phyloP scores from a whole-genome alignment of 1,284 basidiomycete genomes.

The Porodaedalea pini region DNA sequence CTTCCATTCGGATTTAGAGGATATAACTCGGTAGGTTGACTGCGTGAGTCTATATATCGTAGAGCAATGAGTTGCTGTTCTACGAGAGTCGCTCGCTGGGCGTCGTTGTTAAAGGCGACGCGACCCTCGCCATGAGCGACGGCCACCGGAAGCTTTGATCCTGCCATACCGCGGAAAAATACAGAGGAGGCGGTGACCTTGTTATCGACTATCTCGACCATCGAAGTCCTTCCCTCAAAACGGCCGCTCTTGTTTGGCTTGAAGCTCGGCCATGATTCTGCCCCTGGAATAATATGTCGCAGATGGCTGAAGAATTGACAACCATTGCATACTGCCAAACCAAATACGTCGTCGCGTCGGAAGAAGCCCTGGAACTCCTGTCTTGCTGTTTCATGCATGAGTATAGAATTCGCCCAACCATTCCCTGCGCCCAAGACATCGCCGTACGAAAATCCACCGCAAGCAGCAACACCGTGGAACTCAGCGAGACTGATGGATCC shows the following conservation, averaged over 20 bases:
- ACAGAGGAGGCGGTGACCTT: slow-evolving; percentile 61
- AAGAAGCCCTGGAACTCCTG: slow-evolving; percentile 84
- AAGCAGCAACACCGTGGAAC: slow-evolving; percentile 91
- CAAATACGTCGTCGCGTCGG: slow-evolving; percentile 75
- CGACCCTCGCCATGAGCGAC: slow-evolving; percentile 97
- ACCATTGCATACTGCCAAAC: slow-evolving; percentile 96
- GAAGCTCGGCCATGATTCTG: slow-evolving; percentile 85
- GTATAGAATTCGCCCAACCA: slow-evolving; percentile 94
- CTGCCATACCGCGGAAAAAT: slow-evolving; percentile 87
- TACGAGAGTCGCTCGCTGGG: slow-evolving; percentile 43
- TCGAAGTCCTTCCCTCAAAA: slow-evolving; percentile 85
- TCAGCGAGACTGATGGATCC: slow-evolving; percentile 59
- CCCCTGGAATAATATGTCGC: slow-evolving; percentile 83
- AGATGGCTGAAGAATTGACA: slow-evolving; percentile 96
- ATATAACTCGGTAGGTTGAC: slow-evolving; percentile 69
- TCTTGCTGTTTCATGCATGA: slow-evolving; percentile 75
- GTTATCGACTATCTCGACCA: slow-evolving; percentile 72
- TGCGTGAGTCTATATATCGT: slow-evolving; percentile 73
- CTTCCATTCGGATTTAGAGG: slow-evolving; percentile 97
- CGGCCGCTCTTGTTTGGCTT: slow-evolving; percentile 86
- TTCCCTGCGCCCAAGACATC: slow-evolving; percentile 97
- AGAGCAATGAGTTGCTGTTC: slow-evolving; percentile 57
- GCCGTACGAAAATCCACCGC: slow-evolving; percentile 98
- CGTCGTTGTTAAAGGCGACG: slow-evolving; percentile 57
- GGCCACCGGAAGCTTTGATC: slow-evolving; percentile 85